Evolutionary conservation across 805 yeast genomes (phyloP), one percentile per base, ranked within the genome.

Genomic region (Scheffersomyces stipitis): DNA sequence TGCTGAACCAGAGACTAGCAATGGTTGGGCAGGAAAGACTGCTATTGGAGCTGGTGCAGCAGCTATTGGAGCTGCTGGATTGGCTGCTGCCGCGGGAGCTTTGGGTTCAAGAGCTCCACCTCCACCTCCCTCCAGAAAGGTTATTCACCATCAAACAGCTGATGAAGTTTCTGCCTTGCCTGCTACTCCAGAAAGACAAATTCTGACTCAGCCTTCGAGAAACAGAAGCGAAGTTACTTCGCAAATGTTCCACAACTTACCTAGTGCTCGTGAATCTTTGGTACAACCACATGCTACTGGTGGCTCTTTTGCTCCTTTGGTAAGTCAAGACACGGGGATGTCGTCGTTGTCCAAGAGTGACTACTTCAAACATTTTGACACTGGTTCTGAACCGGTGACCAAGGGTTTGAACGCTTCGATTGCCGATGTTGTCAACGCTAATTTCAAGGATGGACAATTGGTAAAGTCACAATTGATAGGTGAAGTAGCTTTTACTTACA

Each of bases 391-490:
- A 4, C 45, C 40, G 5, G 46, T 40, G n/a, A 24, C 40, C 12
- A 38, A 43, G n/a, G 95, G 93, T 2, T 67, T 91, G 47, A 86
- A 83, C 50, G 81, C 90, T 3, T 83, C 95, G 31, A 68, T 89
- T 45, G 90, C 93, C n/a, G 98, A 91, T 64, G 80, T 85, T 9
- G 70, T 87, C 44, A 82, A 80, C 54, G 96, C 88, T 4, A 72
- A 75, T 14, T 81, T 81, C 60, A 78, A 76, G 44, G 86, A 82
- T 52, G 96, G 95, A 14, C 62, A 63, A 30, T 64, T 81, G 26
- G 58, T 61, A 9, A 73, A 77, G 24, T 75, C 87, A 5, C 80
- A 82, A 53, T 71, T 82, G 9, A 73, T 83, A 37, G 97, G 98
- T 35, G 97, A 91, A 63, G 70, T 90, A 48, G 96, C 96, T 0